Percentiles rank a stretch among this genome's conserved stretches.
Conservation (phyloP, 768 basidiomycete species). For the Brasilioporus rufonigricans region DNA sequence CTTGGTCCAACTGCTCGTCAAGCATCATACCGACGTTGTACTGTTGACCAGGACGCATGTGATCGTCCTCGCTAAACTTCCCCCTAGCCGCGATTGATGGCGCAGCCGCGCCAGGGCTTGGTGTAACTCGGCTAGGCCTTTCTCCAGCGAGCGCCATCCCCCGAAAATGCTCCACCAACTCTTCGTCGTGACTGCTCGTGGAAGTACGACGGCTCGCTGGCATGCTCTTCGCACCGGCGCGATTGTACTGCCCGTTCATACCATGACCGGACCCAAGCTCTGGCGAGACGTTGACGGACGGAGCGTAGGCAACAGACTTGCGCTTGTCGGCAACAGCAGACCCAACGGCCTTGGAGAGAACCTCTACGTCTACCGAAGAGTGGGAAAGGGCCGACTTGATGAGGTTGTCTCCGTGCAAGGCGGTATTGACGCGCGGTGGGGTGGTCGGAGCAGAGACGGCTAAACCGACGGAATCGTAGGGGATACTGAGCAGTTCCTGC, state of each 20-base stretch:
- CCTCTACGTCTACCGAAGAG: conserved; percentile 57
- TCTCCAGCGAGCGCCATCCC: conserved; percentile 69
- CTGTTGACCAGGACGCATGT: conserved; percentile 53
- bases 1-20: conserved; percentile 90
- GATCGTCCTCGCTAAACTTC: conserved; percentile 59
- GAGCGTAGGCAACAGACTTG: conserved; percentile 84
- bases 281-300: conserved; percentile 71
- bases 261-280: conserved; percentile 50
- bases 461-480: conserved; percentile 60
- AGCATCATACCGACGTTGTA: conserved; percentile 89
- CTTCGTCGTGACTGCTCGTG: conserved; percentile 83
- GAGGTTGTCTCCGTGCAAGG: conserved; percentile 57
- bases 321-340: conserved; percentile 70
- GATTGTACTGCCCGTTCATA: conserved; percentile 55
- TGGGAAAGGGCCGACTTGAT: conserved; percentile 45
- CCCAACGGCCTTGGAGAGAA: conserved; percentile 68
- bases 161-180: conserved; percentile 73
- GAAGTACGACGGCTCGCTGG: conserved; percentile 88
- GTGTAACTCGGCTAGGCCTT: conserved; percentile 53
- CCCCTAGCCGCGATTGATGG: conserved; percentile 54
- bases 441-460: conserved; percentile 90
- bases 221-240: conserved; percentile 88
- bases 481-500: conserved; percentile 76
- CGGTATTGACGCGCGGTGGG: conserved; percentile 74
- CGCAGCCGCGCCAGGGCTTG: conserved; percentile 49